Conservation (phyloP, 306 rosid species). For the Urtica urens region DNA sequence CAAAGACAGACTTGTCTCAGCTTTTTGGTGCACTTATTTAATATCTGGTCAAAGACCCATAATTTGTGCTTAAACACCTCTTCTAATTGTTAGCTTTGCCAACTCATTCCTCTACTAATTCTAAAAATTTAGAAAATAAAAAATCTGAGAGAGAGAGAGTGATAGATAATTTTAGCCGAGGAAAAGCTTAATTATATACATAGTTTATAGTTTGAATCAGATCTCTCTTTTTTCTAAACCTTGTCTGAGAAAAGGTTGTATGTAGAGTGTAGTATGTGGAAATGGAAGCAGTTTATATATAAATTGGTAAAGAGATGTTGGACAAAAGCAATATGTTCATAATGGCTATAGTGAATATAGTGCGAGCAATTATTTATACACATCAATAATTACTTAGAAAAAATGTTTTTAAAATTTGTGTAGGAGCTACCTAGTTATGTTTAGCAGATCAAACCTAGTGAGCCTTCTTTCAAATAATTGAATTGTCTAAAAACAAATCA, state of each 20-base stretch:
- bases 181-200: constrained; percentile 2
- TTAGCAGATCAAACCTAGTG: background rate
- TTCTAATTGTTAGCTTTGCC: constrained; percentile 19
- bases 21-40: constrained; percentile 12
- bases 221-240: constrained; percentile 12
- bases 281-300: constrained; percentile 30
- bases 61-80: too few species aligned
- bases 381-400: background rate
- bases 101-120: constrained; percentile 21
- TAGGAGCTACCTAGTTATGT: background rate
- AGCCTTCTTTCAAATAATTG: background rate
- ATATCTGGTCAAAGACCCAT: constrained; percentile 31
- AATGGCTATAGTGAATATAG: background rate
- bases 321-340: background rate
- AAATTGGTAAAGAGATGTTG: background rate
- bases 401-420: background rate
- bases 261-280: constrained; percentile 20
- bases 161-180: too few species aligned
- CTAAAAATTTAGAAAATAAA: background rate
- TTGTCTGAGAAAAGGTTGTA: constrained; percentile 22
- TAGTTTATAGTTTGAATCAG: constrained; percentile 18
- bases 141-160: too few species aligned
- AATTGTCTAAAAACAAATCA: too few species aligned
- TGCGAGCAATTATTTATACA: background rate
- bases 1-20: constrained; percentile 30